Evolutionary conservation across 495 filamentous ascomycete species (phyloP), one percentile per base, ranked within the genome.

Genomic region (Cairneyella variabilis): DNA sequence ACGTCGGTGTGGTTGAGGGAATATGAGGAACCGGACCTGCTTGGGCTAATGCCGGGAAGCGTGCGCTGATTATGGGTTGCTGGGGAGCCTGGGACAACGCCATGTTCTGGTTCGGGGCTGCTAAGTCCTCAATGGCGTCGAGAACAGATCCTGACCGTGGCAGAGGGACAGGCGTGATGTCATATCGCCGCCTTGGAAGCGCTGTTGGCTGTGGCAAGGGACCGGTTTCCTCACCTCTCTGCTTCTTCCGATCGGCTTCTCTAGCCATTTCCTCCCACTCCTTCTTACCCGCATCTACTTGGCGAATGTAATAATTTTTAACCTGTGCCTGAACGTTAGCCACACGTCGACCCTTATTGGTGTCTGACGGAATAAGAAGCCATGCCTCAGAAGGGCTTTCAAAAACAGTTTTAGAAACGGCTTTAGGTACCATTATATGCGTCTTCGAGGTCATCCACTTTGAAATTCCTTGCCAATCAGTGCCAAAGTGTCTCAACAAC

Each of bases 391-490:
- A n/a, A n/a, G n/a, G n/a, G n/a, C n/a, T n/a, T n/a, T n/a, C n/a
- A n/a, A n/a, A n/a, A n/a, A n/a, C n/a, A n/a, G 51, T 3, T 37
- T 52, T 40, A 25, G 50, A 59, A 60, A 48, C 40, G 40, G 37
- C 30, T 42, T 41, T 43, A 60, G 78, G 63, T 78, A 95, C 95
- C 93, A 97, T 98, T 12, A 89, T 87, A 9, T 85, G 83, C 5
- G 93, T 96, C 69, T 97, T 97, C 0, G 91, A 87, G 54, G 85
- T 86, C 88, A 97, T 93, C 38, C 86, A 82, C 34, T 76, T 74
- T 12, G 93, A 90, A 65, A 98, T 96, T 6, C 80, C 79, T 49
- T 75, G 74, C 76, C 90, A 98, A 68, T 97, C 88, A 3, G 88
- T 90, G 44, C 93, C 93, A 74, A 89, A 97, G 51, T 92, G 81